Percentiles rank a stretch among this genome's conserved stretches.
phyloP scores from a whole-genome alignment of 352 stramenopile species.

The Globisporangium splendens region DNA sequence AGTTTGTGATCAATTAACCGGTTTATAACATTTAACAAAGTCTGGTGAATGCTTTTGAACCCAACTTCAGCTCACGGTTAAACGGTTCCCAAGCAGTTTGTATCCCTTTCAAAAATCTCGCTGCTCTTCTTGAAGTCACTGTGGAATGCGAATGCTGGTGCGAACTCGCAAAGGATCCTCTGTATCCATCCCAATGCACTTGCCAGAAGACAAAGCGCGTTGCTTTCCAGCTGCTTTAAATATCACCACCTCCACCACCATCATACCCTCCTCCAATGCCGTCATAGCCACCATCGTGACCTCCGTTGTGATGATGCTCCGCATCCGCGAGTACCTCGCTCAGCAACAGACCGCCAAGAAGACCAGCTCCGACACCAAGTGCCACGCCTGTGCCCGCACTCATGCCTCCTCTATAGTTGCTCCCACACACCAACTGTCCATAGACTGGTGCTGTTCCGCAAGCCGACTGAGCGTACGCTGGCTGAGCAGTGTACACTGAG shows the following conservation, averaged over 20 bases:
- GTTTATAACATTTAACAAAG: no score
- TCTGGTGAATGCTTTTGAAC: no score
- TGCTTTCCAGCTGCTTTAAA: slow-evolving; percentile 17
- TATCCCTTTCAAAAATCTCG: no score
- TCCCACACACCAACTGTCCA: slow-evolving; percentile 11
- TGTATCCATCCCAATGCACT: no score
- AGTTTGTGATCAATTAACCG: no score
- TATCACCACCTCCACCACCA: slow-evolving; percentile 23
- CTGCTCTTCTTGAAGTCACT: no score
- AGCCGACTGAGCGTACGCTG: slow-evolving; percentile 12
- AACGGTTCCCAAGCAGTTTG: no score
- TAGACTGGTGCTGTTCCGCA: slow-evolving; percentile 3
- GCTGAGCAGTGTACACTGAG: slow-evolving; percentile 18
- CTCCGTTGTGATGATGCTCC: slow-evolving; percentile 10
- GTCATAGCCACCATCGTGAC: slow-evolving; percentile 5
- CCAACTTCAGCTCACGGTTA: no score
- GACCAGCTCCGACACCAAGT: slow-evolving; percentile 39
- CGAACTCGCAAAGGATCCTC: no score
- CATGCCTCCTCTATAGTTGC: slow-evolving; percentile 27
- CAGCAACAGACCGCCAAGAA: slow-evolving; percentile 40
- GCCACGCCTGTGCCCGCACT: slow-evolving; percentile 40
- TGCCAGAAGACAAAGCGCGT: not conserved
- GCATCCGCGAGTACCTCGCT: slow-evolving; percentile 35
- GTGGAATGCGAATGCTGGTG: no score
- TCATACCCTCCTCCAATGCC: slow-evolving; percentile 1